Evolutionary conservation across 768 basidiomycete genomes (phyloP), one percentile per base, ranked within the genome.

Genomic region (Cyathus striatus): DNA sequence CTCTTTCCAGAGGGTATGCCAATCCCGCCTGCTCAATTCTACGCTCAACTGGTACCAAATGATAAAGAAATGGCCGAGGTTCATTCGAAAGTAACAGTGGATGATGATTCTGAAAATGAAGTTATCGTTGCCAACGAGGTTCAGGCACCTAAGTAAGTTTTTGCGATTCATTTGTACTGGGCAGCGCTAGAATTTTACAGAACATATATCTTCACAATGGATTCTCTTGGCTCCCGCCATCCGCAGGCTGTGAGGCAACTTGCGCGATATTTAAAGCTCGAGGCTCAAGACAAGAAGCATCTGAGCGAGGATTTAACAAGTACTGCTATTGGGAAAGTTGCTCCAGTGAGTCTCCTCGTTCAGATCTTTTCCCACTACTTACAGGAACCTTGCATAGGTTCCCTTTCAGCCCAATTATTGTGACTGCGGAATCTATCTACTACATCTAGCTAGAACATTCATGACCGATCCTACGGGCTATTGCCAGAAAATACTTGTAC

Each of bases 351-450:
- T 62, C 10, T 22, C 40, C 39, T 30, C 21, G 3, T 16, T 39
- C n/a, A n/a, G n/a, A n/a, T n/a, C n/a, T n/a, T n/a, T n/a, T n/a
- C n/a, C n/a, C n/a, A n/a, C n/a, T n/a, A n/a, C n/a, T n/a, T n/a
- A n/a, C n/a, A n/a, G n/a, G n/a, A n/a, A n/a, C n/a, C n/a, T 2
- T 23, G 13, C 36, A 22, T 50, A 95, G 90, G 90, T 93, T 3
- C 95, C 95, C 3, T 67, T 70, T 18, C 96, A 99, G 57, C 79
- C 81, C 13, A 97, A 98, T 57, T 89, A 71, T 49, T 89, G 83
- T 55, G 94, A 97, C 59, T 99, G 96, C 51, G 96, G 96, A 5
- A 59, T 96, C 22, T 99, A 90, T 60, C 72, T 98, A 10, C 68
- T 98, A 9, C 92, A 98, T 55, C 90, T 90, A 40, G 86, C 83